phyloP scores from a whole-genome alignment of 2,329 filamentous ascomycete genomes.

The Neonectria faginata region DNA sequence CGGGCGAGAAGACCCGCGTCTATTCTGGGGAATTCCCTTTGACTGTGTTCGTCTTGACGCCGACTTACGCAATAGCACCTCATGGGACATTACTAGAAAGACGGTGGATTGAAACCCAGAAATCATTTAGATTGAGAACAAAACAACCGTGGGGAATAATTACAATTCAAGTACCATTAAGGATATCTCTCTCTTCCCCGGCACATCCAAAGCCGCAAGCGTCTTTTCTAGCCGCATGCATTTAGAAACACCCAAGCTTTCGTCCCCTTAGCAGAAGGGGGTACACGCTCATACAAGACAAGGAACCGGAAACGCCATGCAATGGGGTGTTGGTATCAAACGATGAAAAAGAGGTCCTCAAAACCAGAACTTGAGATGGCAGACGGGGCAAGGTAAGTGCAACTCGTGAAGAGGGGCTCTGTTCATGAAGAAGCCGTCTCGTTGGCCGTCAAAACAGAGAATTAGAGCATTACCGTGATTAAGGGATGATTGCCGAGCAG shows the following conservation, averaged over 20 bases:
- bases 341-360: slow-evolving; percentile 16
- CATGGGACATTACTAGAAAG: too few species aligned
- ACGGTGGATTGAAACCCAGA: not conserved
- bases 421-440: slow-evolving; percentile 43
- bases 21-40: not conserved
- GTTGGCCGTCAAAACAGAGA: slow-evolving; percentile 37
- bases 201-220: slow-evolving; percentile 26
- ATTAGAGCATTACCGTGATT: slow-evolving; percentile 39
- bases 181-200: slow-evolving; percentile 17
- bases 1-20: too few species aligned
- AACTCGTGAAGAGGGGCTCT: slow-evolving; percentile 41
- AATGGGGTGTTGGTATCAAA: slow-evolving; percentile 48
- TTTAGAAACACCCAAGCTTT: slow-evolving; percentile 23
- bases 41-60: too few species aligned
- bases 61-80: not conserved
- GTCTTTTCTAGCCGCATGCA: slow-evolving; percentile 15
- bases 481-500: slow-evolving; percentile 27
- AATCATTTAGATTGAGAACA: slow-evolving; percentile 1
- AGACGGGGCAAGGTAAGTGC: slow-evolving; percentile 11
- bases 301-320: slow-evolving; percentile 44
- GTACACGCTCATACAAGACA: slow-evolving; percentile 27
- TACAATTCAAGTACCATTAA: slow-evolving; percentile 33
- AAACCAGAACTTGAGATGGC: slow-evolving; percentile 17
- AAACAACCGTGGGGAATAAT: slow-evolving; percentile 8
- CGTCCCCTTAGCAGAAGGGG: slow-evolving; percentile 14